Evolutionary conservation across 176 grass and related monocot genomes (phyloP), one percentile per base, ranked within the genome.

Genomic region (Avena insularis): DNA sequence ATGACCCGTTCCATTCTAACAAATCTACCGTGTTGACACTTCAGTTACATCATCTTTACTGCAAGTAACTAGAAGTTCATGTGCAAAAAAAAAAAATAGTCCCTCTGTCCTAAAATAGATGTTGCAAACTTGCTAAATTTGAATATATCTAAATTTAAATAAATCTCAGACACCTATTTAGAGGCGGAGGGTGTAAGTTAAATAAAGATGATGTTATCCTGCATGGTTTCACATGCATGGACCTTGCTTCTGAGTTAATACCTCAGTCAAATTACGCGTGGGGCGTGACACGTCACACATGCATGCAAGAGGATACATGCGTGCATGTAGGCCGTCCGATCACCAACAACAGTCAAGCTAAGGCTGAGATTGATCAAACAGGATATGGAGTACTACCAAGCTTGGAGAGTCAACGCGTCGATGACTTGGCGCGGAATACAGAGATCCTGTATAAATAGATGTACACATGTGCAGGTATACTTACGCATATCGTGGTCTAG

Each of bases 171-270:
- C 29, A 29, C 29, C 1, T 2, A 29, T 29, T 29, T 29, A 2
- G 29, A 29, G 29, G 29, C 29, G 29, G 29, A 29, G 29, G 29
- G 29, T 1, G 29, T 29, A 29, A 29, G 1, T 29, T 43, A 43
- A 43, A 43, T 8, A 43, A 43, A 43, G 0, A 43, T 43, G 45
- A 3, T 27, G 21, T 50, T 16, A 75, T 23, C 1, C 29, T 75
- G 47, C 82, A 16, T 89, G 31, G 75, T 29, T 78, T 88, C 87
- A 89, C 82, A 51, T 31, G 6, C 23, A 23, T 23, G 46, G 80
- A 49, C 35, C 65, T 40, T 40, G 31, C 76, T 23, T 23, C 29
- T 29, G 29, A 29, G 29, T 29, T 68, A 47, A 21, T 19, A 47
- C 12, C 4, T 57, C 40, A 7, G 40, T 43, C 40, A 43, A 43